A percentile compares a stretch with the other conserved stretches of the same genome.
phyloP scores from a whole-genome alignment of 2,329 filamentous ascomycete species.

The Dendrostoma leiphaemia region DNA sequence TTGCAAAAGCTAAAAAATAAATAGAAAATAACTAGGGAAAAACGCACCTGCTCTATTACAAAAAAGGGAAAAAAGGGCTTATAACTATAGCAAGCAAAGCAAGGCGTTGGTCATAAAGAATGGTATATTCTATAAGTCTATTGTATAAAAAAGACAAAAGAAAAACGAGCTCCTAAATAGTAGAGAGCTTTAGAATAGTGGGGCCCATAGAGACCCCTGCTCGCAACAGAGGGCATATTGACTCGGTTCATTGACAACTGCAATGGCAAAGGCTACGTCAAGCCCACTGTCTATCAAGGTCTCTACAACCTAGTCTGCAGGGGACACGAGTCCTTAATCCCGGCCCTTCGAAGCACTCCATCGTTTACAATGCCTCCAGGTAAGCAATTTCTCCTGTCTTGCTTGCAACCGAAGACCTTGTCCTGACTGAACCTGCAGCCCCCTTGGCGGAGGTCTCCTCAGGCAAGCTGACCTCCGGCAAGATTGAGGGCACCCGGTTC shows the following conservation, averaged over 20 bases:
- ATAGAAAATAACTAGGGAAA: no score
- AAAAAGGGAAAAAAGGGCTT: no score
- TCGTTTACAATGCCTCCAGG: constrained; percentile 14
- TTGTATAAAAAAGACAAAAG: no score
- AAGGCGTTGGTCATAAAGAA: no score
- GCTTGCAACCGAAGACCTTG: neutral
- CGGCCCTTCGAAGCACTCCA: constrained; percentile 12
- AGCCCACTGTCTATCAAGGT: constrained; percentile 19
- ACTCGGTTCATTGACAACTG: constrained; percentile 13
- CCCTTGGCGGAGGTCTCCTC: constrained; percentile 20
- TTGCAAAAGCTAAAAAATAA: no score
- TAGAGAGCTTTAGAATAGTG: no score
- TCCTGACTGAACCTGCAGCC: constrained; percentile 11
- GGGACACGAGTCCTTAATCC: constrained; percentile 11
- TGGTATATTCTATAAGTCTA: no score
- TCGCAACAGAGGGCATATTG: no score
- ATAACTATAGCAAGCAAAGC: no score
- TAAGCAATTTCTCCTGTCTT: neutral
- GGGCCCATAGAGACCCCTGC: no score
- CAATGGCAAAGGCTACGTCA: constrained; percentile 16
- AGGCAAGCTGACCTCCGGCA: constrained; percentile 19
- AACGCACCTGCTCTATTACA: no score
- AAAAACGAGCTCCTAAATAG: no score
- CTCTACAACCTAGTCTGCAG: constrained; percentile 18
- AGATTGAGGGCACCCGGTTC: constrained; percentile 21